Conservation (phyloP, 352 stramenopile genomes). For the Globisporangium spinosum region DNA sequence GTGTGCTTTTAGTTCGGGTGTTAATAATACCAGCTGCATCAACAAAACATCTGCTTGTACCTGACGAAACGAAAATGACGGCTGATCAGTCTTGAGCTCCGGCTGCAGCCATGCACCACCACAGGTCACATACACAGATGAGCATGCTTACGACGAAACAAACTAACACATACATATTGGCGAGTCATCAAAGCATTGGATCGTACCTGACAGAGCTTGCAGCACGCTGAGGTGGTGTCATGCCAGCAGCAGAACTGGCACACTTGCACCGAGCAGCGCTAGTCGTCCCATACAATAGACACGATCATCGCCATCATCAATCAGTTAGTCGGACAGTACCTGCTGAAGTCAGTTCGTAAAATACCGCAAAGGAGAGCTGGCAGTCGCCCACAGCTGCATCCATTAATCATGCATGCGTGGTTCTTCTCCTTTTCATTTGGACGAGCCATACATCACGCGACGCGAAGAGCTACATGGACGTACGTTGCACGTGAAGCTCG, state of each 20-base stretch:
- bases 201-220: constrained; percentile 35
- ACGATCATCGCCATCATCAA: not conserved
- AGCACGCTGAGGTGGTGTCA: constrained; percentile 25
- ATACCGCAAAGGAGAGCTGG: not conserved
- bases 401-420: not conserved
- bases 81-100: constrained; percentile 32
- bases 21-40: not conserved
- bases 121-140: not conserved
- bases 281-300: not conserved
- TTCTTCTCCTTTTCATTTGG: constrained; percentile 1
- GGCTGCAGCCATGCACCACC: constrained; percentile 17
- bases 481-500: constrained; percentile 36
- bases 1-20: not conserved
- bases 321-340: not conserved
- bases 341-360: not conserved
- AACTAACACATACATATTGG: not conserved
- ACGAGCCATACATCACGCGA: not conserved
- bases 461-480: constrained; percentile 13
- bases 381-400: not conserved
- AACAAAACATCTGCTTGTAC: constrained; percentile 2
- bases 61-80: constrained; percentile 37
- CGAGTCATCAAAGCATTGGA: not conserved
- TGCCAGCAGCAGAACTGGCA: constrained; percentile 47
- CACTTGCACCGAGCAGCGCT: constrained; percentile 37
- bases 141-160: not conserved